Base-by-base conservation (phyloP, 208 protist genomes). In the Leishmania aethiopica region DNA sequence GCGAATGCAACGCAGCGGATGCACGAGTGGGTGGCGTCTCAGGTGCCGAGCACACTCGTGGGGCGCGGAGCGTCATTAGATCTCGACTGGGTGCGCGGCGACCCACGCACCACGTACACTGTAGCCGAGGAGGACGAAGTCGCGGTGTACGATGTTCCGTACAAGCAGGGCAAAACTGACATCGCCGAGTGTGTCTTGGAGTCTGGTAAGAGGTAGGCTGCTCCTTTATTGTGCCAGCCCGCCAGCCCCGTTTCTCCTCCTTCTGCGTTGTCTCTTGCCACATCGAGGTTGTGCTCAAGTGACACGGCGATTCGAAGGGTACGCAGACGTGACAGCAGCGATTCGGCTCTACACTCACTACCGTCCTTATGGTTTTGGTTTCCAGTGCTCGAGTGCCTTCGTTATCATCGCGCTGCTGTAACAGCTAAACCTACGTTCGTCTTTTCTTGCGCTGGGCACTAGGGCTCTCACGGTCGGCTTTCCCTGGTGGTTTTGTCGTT, bases 101-200 rank as follows among this genome's bases (percentile, higher is more conserved):
- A 25, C 1, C 17, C 35, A 15, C 69, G 69, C 69, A 7, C 42
- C 0, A 1, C 69, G 69, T 73, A 73, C 32, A 19, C 49, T 1
- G 42, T 73, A 10, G 69, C 69, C 17, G 69, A 73, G 69, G 40
- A n/a, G 40, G 69, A 73, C 69, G 69, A 73, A 10, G 69, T 73
- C 7, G 69, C 69, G 19, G 69, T 73, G 40, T 73, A 73, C 40
- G 69, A 73, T 51, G 69, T 73, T 25, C 40, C 19, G 22, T 73
- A 73, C 69, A 42, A 32, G 17, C n/a, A n/a, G n/a, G n/a, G n/a
- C n/a, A n/a, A n/a, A n/a, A n/a, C n/a, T n/a, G n/a, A n/a, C n/a
- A n/a, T n/a, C n/a, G n/a, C n/a, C n/a, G n/a, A n/a, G n/a, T 69
- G 64, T 25, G 13, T 42, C 64, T 22, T 37, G 35, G 32, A 28